Conservation (phyloP, 2,329 filamentous ascomycete species). For the Macroventuria anomochaeta region DNA sequence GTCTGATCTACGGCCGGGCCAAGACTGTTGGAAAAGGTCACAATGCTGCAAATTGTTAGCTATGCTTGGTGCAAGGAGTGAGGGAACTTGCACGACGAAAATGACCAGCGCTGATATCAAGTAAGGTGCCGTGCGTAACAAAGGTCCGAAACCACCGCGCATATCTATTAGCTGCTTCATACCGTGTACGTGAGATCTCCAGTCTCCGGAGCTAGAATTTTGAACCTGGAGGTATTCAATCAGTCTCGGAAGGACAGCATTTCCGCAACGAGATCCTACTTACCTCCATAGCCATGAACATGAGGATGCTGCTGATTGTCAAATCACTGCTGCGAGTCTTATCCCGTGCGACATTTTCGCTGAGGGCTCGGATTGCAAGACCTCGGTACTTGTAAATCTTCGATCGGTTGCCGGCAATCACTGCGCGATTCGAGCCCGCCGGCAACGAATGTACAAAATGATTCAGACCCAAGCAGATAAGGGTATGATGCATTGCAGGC, state of each 20-base stretch:
- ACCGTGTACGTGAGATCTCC: slow-evolving; percentile 38
- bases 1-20: slow-evolving; percentile 37
- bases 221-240: slow-evolving; percentile 30
- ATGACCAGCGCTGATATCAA: slow-evolving; percentile 31
- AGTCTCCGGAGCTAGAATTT: slow-evolving; percentile 28
- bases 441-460: slow-evolving; percentile 33
- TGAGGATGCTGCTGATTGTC: slow-evolving; percentile 37
- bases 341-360: slow-evolving; percentile 30
- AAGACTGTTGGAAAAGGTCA: slow-evolving; percentile 34
- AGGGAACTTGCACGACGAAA: slow-evolving; percentile 32
- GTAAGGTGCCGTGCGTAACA: slow-evolving; percentile 26
- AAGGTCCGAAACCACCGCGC: slow-evolving; percentile 33
- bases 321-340: slow-evolving; percentile 33
- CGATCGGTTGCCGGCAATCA: slow-evolving; percentile 20
- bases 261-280: background rate
- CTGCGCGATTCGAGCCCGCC: slow-evolving; percentile 11
- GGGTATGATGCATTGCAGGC: slow-evolving; percentile 36
- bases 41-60: slow-evolving; percentile 24
- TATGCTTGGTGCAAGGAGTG: too few species aligned
- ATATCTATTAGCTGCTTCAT: slow-evolving; percentile 37
- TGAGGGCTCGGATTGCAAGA: slow-evolving; percentile 35
- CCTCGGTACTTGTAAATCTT: slow-evolving; percentile 41
- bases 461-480: slow-evolving; percentile 36
- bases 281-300: slow-evolving; percentile 42
- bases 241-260: background rate